These are phyloP conservation scores for Cladobotryum protrusum DNA, from an alignment of 2,329 filamentous ascomycete genomes.

Conservation along the genomic window DNA sequence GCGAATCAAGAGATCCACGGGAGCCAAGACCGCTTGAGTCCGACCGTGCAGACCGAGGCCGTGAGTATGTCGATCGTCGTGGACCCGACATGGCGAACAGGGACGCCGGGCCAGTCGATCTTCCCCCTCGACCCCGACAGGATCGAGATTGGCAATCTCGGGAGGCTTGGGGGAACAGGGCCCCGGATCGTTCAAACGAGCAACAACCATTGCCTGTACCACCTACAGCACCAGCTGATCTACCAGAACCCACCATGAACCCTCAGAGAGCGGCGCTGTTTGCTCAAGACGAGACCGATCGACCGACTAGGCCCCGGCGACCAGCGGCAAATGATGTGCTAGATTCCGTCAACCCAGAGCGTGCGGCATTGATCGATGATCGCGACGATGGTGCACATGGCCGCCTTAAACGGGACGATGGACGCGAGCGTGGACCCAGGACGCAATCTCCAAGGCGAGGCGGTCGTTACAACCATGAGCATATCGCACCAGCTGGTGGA, in stretches of 20 bases:
- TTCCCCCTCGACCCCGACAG: conserved; percentile 33
- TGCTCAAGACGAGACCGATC: conserved; percentile 30
- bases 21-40: conserved; percentile 34
- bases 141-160: conserved; percentile 37
- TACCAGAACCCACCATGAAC: conserved; percentile 45
- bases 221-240: conserved; percentile 16
- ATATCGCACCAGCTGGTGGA: conserved; percentile 25
- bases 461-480: conserved; percentile 27
- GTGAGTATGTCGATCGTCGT: conserved; percentile 41
- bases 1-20: conserved; percentile 30
- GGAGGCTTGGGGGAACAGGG: conserved; percentile 22
- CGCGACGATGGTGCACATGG: conserved; percentile 25
- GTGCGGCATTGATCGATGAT: conserved; percentile 41
- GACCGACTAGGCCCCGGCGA: conserved; percentile 22
- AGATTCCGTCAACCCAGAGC: conserved; percentile 42
- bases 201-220: conserved; percentile 21
- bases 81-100: conserved; percentile 28
- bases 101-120: conserved; percentile 18
- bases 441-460: conserved; percentile 45
- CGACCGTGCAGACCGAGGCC: conserved; percentile 34
- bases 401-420: conserved; percentile 40
- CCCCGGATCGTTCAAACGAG: conserved; percentile 25
- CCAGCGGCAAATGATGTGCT: conserved; percentile 22
- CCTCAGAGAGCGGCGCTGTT: conserved; percentile 49
- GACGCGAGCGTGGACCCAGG: conserved; percentile 34